Percentiles rank a stretch among this genome's conserved stretches.
Evolutionary conservation across 805 yeast genomes (phyloP).

Genomic region (Sporopachydermia lactativora): DNA sequence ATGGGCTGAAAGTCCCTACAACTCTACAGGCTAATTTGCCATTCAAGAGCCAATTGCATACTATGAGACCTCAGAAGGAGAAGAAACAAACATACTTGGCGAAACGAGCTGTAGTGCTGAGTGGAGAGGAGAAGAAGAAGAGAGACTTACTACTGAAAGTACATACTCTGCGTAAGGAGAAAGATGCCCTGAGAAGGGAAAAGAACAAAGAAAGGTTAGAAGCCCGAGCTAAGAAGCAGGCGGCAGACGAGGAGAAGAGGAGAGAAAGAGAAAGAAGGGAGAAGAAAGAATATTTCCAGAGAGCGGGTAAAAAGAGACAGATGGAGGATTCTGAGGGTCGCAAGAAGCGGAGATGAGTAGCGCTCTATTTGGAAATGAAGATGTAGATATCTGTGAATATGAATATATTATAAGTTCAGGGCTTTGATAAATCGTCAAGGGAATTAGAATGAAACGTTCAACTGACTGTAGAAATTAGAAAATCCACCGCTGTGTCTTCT

Average conservation of each 20-base stretch:
- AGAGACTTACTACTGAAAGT: slow-evolving; percentile 80
- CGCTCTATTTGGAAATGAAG: too few species aligned
- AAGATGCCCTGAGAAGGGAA: slow-evolving; percentile 59
- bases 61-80: slow-evolving; percentile 70
- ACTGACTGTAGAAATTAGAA: too few species aligned
- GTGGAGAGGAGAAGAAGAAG: slow-evolving; percentile 89
- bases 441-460: too few species aligned
- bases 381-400: too few species aligned
- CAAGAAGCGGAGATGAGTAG: slow-evolving; percentile 1
- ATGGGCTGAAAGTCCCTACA: slow-evolving; percentile 77
- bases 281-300: slow-evolving; percentile 75
- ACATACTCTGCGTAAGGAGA: slow-evolving; percentile 71
- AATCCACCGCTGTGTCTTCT: too few species aligned
- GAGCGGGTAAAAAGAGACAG: slow-evolving; percentile 51
- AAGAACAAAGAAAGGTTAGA: slow-evolving; percentile 67
- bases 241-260: slow-evolving; percentile 58
- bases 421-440: too few species aligned
- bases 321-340: slow-evolving; percentile 11
- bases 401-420: too few species aligned
- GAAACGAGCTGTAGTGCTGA: slow-evolving; percentile 87
- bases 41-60: slow-evolving; percentile 79
- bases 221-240: slow-evolving; percentile 59
- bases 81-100: slow-evolving; percentile 59
- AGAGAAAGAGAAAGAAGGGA: slow-evolving; percentile 67
- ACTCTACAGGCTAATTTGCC: slow-evolving; percentile 68